These are phyloP conservation scores for Cornus kousa DNA, from an alignment of 148 eudicot species.

Conservation along the genomic window DNA sequence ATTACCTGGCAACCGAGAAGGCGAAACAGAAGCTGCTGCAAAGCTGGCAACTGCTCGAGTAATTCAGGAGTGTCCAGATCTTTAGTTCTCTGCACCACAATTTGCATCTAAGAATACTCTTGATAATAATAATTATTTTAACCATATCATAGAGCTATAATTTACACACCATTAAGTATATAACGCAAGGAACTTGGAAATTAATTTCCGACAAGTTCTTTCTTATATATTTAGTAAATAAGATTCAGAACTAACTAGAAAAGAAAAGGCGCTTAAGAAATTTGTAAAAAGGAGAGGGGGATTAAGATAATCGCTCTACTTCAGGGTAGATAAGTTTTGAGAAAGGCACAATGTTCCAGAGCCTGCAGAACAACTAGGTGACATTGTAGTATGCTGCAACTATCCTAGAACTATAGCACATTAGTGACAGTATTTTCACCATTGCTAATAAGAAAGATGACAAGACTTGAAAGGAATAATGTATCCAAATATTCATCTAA, in stretches of 20 bases:
- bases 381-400: not conserved
- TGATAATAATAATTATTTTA: not conserved
- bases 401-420: not conserved
- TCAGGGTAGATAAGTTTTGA: not conserved
- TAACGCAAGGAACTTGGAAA: not conserved
- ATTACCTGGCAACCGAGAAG: conserved; percentile 89
- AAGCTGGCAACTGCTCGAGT: conserved; percentile 84
- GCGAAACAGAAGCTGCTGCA: conserved; percentile 84
- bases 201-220: not conserved
- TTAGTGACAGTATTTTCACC: not conserved
- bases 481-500: not conserved
- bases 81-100: conserved; percentile 72
- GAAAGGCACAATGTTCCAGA: not conserved
- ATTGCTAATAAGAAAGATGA: not conserved
- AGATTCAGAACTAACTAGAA: not conserved
- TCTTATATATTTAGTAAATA: not conserved
- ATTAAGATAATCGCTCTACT: not conserved
- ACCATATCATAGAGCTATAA: not conserved
- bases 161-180: not conserved
- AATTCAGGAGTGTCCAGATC: conserved; percentile 83
- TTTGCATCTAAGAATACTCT: not conserved
- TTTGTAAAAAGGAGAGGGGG: not conserved
- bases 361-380: not conserved
- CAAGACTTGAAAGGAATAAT: not conserved
- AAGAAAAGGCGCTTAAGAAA: not conserved